Evolutionary conservation across 2,329 filamentous ascomycete species (phyloP), one percentile per base, ranked within the genome.

Genomic region (Penicillium sp.): DNA sequence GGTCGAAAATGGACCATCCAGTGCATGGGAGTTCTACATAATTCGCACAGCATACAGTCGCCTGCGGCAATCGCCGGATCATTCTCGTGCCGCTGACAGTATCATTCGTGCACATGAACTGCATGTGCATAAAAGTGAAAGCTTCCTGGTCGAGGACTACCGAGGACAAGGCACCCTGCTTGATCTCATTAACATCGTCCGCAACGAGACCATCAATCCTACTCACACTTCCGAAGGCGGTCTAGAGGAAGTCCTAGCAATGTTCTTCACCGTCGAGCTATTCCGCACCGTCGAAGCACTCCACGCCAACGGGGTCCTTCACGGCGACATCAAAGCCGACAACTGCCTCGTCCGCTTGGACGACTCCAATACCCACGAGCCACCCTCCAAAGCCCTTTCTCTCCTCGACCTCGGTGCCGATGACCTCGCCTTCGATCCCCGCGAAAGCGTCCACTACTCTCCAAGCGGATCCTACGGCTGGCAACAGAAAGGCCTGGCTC

Each of bases 21-120:
- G 84, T 4, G 79, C 88, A 0, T 99, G 93, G 93, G 93, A 99
- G 66, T 99, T 97, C 65, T 88, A 95, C 72, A 95, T 99, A 70
- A 89, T 97, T 75, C 86, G 89, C 1, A 81, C 89, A 47, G 83
- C 88, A 1, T 88, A 92, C 56, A 76, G 80, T 18, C 87, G 93
- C 0, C 77, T 99, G 0, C 86, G 85, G 0, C 55, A 58, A 8
- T 59, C 61, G 5, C 78, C 85, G 1, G 80, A 80, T 27, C 74
- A 87, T 52, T 57, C 72, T 7, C 84, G 92, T 12, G 86, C 87
- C 0, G 79, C 83, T 0, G 83, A 88, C 3, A 95, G 88, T 12
- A 78, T 99, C 50, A 83, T 95, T 1, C 80, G 83, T 31, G 92
- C 87, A 0, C 87, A 95, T 58, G 92, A 96, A 66, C 83, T 96